Evolutionary conservation across 169 alveolate genomes (phyloP).

Genomic region (Theileria parva): DNA sequence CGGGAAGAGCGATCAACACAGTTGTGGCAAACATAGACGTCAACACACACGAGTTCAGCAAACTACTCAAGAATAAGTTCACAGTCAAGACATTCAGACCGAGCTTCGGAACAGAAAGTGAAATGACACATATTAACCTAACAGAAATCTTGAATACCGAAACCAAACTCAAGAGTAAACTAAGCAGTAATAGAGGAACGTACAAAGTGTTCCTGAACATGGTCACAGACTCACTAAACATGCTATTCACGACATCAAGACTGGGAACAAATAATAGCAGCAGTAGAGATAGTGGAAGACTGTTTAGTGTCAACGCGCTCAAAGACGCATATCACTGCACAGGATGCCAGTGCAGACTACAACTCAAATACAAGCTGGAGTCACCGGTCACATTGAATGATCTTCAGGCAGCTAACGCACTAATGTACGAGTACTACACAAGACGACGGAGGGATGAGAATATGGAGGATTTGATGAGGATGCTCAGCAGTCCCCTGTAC

Average conservation of each 20-base stretch:
- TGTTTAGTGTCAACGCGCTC: not conserved
- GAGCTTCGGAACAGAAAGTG: constrained; percentile 1
- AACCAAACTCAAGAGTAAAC: not conserved
- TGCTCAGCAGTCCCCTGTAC: constrained; percentile 1
- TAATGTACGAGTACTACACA: not conserved
- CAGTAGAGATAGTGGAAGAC: not conserved
- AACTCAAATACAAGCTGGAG: not conserved
- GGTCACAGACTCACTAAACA: constrained; percentile 2
- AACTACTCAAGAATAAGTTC: not conserved
- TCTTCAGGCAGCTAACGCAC: not conserved
- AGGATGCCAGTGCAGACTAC: constrained; percentile 2
- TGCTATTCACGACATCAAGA: not conserved
- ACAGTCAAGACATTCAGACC: constrained; percentile 2
- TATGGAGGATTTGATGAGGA: constrained; percentile 7
- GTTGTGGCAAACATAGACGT: constrained; percentile 6
- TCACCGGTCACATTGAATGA: not conserved
- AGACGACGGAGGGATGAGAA: constrained; percentile 2
- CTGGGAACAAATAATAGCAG: not conserved
- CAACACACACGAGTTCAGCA: constrained; percentile 4
- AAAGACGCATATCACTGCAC: not conserved
- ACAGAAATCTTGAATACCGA: not conserved
- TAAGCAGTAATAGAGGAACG: constrained; percentile 1
- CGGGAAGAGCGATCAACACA: not conserved
- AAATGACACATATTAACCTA: not conserved
- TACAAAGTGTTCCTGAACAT: constrained; percentile 5